These are phyloP conservation scores for Olyra latifolia DNA, from an alignment of 176 grass and related monocot species.

Conservation along the genomic window DNA sequence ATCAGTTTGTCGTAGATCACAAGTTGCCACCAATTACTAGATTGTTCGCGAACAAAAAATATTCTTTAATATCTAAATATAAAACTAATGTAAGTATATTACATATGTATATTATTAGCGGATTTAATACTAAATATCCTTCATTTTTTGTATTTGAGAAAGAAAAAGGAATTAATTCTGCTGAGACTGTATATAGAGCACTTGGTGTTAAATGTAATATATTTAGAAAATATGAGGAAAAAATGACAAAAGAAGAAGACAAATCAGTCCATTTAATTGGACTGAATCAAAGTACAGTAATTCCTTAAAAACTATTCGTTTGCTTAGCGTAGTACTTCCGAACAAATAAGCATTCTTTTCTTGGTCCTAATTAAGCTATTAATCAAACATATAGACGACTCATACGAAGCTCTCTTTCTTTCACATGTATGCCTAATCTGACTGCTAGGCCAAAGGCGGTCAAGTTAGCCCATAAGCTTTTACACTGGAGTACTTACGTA, in stretches of 20 bases:
- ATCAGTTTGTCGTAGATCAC: neutral
- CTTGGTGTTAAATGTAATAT: neutral
- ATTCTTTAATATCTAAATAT: neutral
- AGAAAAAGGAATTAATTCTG: too few relatives aligned
- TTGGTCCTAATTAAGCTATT: neutral
- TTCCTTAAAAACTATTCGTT: neutral
- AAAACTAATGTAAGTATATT: too few relatives aligned
- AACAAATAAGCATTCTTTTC: neutral
- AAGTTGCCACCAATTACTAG: neutral
- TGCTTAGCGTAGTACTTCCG: neutral
- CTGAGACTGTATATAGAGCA: neutral
- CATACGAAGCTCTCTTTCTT: neutral
- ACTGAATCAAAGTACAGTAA: slow-evolving; percentile 19
- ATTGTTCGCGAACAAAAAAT: neutral
- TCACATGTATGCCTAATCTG: neutral
- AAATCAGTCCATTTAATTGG: neutral
- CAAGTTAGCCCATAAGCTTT: neutral
- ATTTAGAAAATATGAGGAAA: neutral
- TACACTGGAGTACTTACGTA: neutral
- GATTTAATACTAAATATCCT: too few relatives aligned
- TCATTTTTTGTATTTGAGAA: too few relatives aligned
- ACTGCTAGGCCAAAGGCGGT: neutral
- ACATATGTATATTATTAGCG: too few relatives aligned
- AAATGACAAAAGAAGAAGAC: slow-evolving; percentile 31
- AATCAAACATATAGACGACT: neutral